Evolutionary conservation across 2,329 filamentous ascomycete genomes (phyloP).

Genomic region (Amylocarpus encephaloides): DNA sequence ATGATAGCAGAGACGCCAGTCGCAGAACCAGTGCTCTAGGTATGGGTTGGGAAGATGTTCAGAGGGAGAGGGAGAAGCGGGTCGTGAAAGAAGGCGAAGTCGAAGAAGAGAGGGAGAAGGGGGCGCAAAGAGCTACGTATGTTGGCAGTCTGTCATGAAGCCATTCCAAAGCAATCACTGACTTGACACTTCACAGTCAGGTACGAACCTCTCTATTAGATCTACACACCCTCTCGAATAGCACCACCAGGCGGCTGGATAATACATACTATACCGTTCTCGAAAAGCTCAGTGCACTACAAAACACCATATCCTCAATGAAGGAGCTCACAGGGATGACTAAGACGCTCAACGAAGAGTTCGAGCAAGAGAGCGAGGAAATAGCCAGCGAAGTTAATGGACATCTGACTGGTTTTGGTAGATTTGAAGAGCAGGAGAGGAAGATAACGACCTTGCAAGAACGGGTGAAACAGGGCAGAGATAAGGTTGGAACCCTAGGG

Average conservation of each 20-base stretch:
- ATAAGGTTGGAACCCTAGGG: conserved; percentile 53
- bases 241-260: conserved; percentile 61
- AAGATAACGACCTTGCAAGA: conserved; percentile 56
- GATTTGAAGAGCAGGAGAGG: conserved; percentile 59
- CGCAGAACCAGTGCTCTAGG: conserved; percentile 38
- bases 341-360: conserved; percentile 50
- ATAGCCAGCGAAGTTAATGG: conserved; percentile 52
- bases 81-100: conserved; percentile 36
- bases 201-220: conserved; percentile 46
- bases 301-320: conserved; percentile 56
- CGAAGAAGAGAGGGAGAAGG: conserved; percentile 38
- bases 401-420: conserved; percentile 49
- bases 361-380: conserved; percentile 52
- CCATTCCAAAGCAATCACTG: conserved; percentile 1
- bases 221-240: conserved; percentile 54
- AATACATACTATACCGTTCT: conserved; percentile 68
- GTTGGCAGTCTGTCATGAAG: conserved; percentile 8
- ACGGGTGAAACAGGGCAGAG: conserved; percentile 53
- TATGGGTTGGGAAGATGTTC: conserved; percentile 10
- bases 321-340: conserved; percentile 61
- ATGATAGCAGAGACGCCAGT: conserved; percentile 39
- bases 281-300: conserved; percentile 59
- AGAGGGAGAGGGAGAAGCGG: conserved; percentile 6
- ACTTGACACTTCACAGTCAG: conserved; percentile 34
- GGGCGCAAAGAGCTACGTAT: conserved; percentile 37